Conservation (phyloP, 1,139 yeast genomes). For the Candida sojae region DNA sequence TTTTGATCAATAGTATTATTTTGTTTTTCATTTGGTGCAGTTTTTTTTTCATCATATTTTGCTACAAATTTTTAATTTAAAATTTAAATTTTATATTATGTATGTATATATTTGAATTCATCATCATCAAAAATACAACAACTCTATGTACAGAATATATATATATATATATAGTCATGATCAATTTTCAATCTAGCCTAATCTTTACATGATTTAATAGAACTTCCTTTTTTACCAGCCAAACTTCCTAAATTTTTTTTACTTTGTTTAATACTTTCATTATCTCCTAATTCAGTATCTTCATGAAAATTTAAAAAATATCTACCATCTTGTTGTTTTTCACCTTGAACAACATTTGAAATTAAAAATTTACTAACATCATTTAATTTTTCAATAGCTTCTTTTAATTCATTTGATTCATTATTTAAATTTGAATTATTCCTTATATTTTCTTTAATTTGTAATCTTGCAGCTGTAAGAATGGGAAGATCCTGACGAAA, state of each 20-base stretch:
- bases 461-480: constrained; percentile 60
- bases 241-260: constrained; percentile 42
- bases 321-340: constrained; percentile 45
- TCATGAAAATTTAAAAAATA: constrained; percentile 70
- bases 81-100: neutral
- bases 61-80: neutral
- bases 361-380: constrained; percentile 71
- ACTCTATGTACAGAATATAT: neutral
- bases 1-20: too few species aligned
- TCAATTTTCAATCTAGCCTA: neutral
- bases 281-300: constrained; percentile 88
- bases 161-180: neutral
- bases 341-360: constrained; percentile 84
- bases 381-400: constrained; percentile 61
- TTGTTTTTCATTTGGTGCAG: neutral
- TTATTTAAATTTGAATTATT: constrained; percentile 33
- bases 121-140: neutral
- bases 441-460: constrained; percentile 61
- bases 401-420: constrained; percentile 36
- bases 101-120: neutral
- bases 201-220: constrained; percentile 15
- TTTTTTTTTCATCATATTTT: constrained; percentile 3
- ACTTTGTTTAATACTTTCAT: constrained; percentile 52
- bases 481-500: constrained; percentile 59
- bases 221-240: constrained; percentile 34